Evolutionary conservation across 129 eudicot genomes (phyloP).

Genomic region (Silybum marianum): DNA sequence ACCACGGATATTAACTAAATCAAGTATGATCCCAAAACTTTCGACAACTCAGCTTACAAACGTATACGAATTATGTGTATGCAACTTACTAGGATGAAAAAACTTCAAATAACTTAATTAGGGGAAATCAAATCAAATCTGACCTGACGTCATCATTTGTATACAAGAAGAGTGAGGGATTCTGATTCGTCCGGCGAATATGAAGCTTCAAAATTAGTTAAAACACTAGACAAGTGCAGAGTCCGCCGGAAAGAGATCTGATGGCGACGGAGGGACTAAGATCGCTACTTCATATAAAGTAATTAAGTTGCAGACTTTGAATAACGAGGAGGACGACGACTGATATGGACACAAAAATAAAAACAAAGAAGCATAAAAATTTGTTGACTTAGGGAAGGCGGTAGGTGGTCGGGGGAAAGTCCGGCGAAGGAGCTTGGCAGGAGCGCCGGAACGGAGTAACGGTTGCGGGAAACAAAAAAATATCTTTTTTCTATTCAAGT

Average conservation of each 20-base stretch:
- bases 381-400: not conserved
- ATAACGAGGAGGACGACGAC: not conserved
- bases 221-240: not conserved
- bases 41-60: slow-evolving; percentile 15
- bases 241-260: slow-evolving; percentile 28
- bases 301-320: not conserved
- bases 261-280: slow-evolving; percentile 10
- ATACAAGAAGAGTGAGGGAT: not conserved
- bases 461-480: not conserved
- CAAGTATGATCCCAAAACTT: not conserved
- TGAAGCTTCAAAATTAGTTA: not conserved
- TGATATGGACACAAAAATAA: not conserved
- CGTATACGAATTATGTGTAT: not conserved
- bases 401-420: slow-evolving; percentile 12
- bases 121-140: not conserved
- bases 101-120: not conserved
- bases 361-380: not conserved
- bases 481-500: not conserved
- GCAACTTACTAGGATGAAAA: not conserved
- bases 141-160: slow-evolving; percentile 42
- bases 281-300: slow-evolving; percentile 15
- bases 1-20: slow-evolving; percentile 1
- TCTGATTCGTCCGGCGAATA: not conserved
- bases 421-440: slow-evolving; percentile 22
- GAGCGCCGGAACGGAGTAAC: slow-evolving; percentile 16